phyloP scores from a whole-genome alignment of 495 filamentous ascomycete species.

The Penicillium cinerascens region DNA sequence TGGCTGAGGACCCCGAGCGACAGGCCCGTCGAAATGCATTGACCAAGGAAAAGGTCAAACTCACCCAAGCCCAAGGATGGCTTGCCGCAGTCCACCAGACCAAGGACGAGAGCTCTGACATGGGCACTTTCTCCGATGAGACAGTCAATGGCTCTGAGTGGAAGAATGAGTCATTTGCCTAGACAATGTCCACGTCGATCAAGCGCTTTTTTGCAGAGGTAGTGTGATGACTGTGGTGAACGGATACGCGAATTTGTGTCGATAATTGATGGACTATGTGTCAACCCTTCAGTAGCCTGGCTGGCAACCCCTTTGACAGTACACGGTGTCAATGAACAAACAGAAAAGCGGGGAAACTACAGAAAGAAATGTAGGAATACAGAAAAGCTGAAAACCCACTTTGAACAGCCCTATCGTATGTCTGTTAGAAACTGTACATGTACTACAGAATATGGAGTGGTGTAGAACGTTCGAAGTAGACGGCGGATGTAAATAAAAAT shows the following conservation, averaged over 20 bases:
- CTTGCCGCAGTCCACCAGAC: slow-evolving; percentile 25
- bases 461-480: no score
- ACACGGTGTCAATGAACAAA: no score
- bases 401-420: background rate
- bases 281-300: no score
- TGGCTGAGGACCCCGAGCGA: slow-evolving; percentile 49
- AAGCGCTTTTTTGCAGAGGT: background rate
- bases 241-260: background rate
- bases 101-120: slow-evolving; percentile 13
- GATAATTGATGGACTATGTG: background rate
- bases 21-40: slow-evolving; percentile 37
- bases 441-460: no score
- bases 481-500: no score
- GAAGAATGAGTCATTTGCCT: background rate
- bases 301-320: no score
- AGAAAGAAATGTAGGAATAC: background rate
- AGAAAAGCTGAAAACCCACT: background rate
- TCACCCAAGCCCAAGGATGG: slow-evolving; percentile 44
- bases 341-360: background rate
- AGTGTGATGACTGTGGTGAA: background rate
- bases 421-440: no score
- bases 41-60: slow-evolving; percentile 38
- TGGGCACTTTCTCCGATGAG: slow-evolving; percentile 1
- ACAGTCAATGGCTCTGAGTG: background rate
- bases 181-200: background rate